A percentile compares a stretch with the other conserved stretches of the same genome.
phyloP scores from a whole-genome alignment of 2,329 filamentous ascomycete species.

The Xylaria sp. region DNA sequence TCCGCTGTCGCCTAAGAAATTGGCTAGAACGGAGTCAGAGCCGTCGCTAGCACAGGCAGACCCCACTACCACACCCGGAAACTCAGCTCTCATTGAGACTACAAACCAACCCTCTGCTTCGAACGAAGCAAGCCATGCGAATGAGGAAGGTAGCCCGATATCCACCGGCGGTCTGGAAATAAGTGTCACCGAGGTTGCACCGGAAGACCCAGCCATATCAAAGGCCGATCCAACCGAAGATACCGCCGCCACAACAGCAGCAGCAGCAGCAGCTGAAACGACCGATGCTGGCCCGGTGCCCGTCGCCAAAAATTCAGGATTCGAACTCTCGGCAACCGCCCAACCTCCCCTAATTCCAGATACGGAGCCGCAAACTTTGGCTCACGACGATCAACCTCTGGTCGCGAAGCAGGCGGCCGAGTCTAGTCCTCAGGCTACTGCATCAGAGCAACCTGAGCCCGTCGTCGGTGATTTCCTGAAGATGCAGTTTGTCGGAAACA shows the following conservation, averaged over 20 bases:
- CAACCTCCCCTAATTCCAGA: constrained; percentile 7
- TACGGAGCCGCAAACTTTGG: background rate
- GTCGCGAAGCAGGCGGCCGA: background rate
- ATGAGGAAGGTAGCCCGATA: background rate
- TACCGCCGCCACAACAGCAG: too few species aligned
- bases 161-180: background rate
- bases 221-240: background rate
- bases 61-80: background rate
- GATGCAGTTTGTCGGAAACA: constrained; percentile 93
- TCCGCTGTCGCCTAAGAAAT: constrained; percentile 61
- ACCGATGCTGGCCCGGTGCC: background rate
- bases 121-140: background rate
- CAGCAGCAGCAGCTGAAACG: background rate
- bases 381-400: constrained; percentile 4
- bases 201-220: constrained; percentile 1
- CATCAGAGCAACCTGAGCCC: constrained; percentile 52
- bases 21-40: constrained; percentile 33
- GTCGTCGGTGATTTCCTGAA: constrained; percentile 96
- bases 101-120: background rate
- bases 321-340: background rate
- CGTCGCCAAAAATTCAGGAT: background rate
- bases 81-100: background rate
- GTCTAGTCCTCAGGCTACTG: constrained; percentile 8
- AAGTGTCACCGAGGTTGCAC: constrained; percentile 8
- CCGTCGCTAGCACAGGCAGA: constrained; percentile 24